Evolutionary conservation across 2,329 filamentous ascomycete genomes (phyloP), one percentile per base, ranked within the genome.

Genomic region (Fusarium algeriense): DNA sequence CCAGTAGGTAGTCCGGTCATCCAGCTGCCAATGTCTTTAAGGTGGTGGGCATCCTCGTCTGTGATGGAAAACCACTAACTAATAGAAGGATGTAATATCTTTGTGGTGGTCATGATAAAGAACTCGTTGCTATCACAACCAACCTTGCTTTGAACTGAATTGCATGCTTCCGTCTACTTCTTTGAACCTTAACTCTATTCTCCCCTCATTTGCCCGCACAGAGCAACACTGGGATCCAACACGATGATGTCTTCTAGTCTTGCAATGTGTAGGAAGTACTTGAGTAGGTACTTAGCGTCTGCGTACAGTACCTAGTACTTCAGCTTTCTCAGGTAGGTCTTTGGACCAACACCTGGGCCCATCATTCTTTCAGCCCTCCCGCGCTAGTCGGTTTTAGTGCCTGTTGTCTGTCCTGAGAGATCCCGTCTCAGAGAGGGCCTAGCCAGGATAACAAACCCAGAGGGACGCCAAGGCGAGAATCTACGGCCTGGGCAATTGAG

Each of bases 291-390:
- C 45, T 49, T 49, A 19, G 45, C 45, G 8, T 30, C 28, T 34
- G 20, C 13, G 19, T 48, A 30, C 45, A 48, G 28, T 13, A 60
- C 23, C 23, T 23, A 19, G n/a, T 53, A 49, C 64, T 58, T 57
- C 62, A 58, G 54, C 50, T 57, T 48, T 44, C 41, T 45, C 40
- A 64, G 61, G 48, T 37, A 44, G 55, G 52, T 59, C 63, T 56
- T 53, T 23, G 52, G 68, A 57, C 62, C 66, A 71, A 49, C 59
- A 67, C 67, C 73, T 75, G 64, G 73, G 69, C 73, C 76, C 74
- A 76, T 64, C 61, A 75, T 78, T 76, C 75, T 64, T 78, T 81
- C 80, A 81, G 80, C 80, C 80, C 79, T 81, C 75, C 78, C 73
- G 68, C 79, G 77, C 80, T 81, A 81, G 78, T 75, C 75, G 66